Percentiles rank a stretch among this genome's conserved stretches.
Conservation (phyloP, 2,329 filamentous ascomycete species). For the Aspergillus awamori region DNA sequence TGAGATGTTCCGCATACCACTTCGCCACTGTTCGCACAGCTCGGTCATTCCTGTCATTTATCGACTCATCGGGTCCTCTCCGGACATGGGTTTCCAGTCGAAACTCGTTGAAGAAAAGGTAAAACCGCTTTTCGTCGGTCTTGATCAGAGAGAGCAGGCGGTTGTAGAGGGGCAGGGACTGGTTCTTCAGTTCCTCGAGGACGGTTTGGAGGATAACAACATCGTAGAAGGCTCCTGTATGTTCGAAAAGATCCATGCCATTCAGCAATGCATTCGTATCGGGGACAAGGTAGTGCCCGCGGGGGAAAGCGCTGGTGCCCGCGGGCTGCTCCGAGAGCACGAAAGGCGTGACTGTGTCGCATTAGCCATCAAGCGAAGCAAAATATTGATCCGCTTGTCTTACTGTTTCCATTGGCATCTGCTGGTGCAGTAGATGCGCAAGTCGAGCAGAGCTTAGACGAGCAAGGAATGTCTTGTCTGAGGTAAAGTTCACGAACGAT, state of each 20-base stretch:
- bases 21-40: slow-evolving; percentile 82
- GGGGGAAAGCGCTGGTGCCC: slow-evolving; percentile 77
- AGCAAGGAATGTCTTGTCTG: slow-evolving; percentile 95
- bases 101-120: slow-evolving; percentile 99
- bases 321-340: slow-evolving; percentile 87
- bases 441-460: slow-evolving; percentile 78
- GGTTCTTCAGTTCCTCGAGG: slow-evolving; percentile 91
- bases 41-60: slow-evolving; percentile 96
- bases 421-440: slow-evolving; percentile 76
- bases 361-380: slow-evolving; percentile 24
- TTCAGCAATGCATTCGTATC: slow-evolving; percentile 95
- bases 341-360: slow-evolving; percentile 69
- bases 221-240: slow-evolving; percentile 88
- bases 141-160: slow-evolving; percentile 86
- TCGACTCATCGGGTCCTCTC: slow-evolving; percentile 75
- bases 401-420: slow-evolving; percentile 78
- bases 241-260: slow-evolving; percentile 96
- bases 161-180: slow-evolving; percentile 92
- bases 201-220: slow-evolving; percentile 97
- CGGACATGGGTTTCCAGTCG: slow-evolving; percentile 85
- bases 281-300: slow-evolving; percentile 91
- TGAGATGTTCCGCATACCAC: slow-evolving; percentile 88
- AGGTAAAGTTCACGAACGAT: slow-evolving; percentile 96
- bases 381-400: slow-evolving; percentile 16
- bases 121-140: slow-evolving; percentile 95